Conservation (phyloP, 495 filamentous ascomycete genomes). For the Delitschia confertaspora region DNA sequence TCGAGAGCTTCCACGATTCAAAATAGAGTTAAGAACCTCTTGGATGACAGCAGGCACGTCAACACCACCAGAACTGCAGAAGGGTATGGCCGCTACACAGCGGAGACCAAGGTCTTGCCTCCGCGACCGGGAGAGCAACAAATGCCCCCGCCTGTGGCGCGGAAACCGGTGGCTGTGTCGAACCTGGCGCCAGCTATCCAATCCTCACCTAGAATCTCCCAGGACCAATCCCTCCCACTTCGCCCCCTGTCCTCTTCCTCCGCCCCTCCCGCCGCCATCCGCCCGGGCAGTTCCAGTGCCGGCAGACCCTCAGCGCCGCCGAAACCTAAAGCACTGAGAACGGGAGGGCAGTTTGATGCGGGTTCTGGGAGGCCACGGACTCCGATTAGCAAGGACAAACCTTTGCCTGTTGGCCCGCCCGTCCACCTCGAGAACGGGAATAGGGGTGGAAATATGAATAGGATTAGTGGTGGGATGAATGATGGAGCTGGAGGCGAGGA, state of each 20-base stretch:
- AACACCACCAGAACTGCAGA: conserved; percentile 64
- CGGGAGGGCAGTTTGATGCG: conserved; percentile 31
- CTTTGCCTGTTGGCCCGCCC: background rate
- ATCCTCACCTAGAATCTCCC: conserved; percentile 4
- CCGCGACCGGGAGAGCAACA: conserved; percentile 8
- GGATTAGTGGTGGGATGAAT: too few relatives aligned
- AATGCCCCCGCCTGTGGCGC: conserved; percentile 5
- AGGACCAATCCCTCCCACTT: background rate
- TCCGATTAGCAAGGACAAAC: conserved; percentile 5
- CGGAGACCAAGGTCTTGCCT: conserved; percentile 33
- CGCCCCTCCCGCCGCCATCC: conserved; percentile 11
- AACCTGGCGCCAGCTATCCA: conserved; percentile 12
- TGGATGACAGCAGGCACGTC: conserved; percentile 66
- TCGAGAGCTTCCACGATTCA: conserved; percentile 69
- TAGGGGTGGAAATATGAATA: background rate
- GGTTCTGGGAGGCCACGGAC: conserved; percentile 22
- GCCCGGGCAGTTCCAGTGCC: conserved; percentile 1
- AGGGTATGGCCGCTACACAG: conserved; percentile 80
- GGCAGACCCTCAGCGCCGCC: conserved; percentile 45
- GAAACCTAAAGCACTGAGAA: conserved; percentile 52
- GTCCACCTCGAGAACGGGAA: background rate
- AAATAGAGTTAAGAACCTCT: conserved; percentile 73
- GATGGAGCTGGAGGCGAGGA: conserved; percentile 41
- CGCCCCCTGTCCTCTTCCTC: conserved; percentile 9
- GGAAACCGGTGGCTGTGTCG: conserved; percentile 12